A percentile compares a stretch with the other conserved stretches of the same genome.
These are phyloP conservation scores for Penicillium sp. DNA, from an alignment of 2,329 filamentous ascomycete genomes.

Conservation along the genomic window DNA sequence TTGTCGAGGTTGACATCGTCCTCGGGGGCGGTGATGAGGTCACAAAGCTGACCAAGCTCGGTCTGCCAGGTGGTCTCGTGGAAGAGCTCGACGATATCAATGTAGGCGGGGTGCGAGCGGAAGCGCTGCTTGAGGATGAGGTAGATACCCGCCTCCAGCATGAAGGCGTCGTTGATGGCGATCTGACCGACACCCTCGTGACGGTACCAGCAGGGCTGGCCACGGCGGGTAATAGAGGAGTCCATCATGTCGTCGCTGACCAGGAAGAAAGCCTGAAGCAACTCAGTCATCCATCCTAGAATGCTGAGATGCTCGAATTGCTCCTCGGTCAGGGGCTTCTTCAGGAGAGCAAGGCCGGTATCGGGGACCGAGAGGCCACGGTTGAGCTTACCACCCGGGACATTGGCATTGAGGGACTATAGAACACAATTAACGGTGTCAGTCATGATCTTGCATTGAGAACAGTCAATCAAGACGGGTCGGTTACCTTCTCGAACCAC, in stretches of 20 bases:
- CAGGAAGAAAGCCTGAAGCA: slow-evolving; percentile 97
- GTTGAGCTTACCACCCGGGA: slow-evolving; percentile 95
- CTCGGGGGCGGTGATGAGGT: slow-evolving; percentile 93
- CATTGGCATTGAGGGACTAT: slow-evolving; percentile 80
- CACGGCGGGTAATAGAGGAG: slow-evolving; percentile 86
- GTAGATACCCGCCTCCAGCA: slow-evolving; percentile 91
- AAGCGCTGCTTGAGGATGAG: slow-evolving; percentile 91
- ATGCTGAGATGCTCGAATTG: slow-evolving; percentile 87
- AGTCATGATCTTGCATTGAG: not conserved
- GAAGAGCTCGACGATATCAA: slow-evolving; percentile 93
- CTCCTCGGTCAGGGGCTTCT: slow-evolving; percentile 67
- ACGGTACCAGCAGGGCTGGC: slow-evolving; percentile 94
- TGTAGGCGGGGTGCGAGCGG: slow-evolving; percentile 78
- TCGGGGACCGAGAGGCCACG: slow-evolving; percentile 97
- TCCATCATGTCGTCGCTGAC: slow-evolving; percentile 99
- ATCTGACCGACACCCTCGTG: slow-evolving; percentile 87
- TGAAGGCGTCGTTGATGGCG: slow-evolving; percentile 97
- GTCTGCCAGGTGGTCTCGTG: slow-evolving; percentile 93
- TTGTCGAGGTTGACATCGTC: slow-evolving; percentile 89
- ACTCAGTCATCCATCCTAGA: slow-evolving; percentile 95
- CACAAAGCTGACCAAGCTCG: slow-evolving; percentile 90
- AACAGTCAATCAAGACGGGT: not conserved
- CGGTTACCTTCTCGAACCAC: slow-evolving; percentile 77
- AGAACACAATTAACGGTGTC: not conserved
- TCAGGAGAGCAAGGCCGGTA: slow-evolving; percentile 76